Base-by-base conservation (phyloP, 2,329 filamentous ascomycete species). In the Periconia sp. region DNA sequence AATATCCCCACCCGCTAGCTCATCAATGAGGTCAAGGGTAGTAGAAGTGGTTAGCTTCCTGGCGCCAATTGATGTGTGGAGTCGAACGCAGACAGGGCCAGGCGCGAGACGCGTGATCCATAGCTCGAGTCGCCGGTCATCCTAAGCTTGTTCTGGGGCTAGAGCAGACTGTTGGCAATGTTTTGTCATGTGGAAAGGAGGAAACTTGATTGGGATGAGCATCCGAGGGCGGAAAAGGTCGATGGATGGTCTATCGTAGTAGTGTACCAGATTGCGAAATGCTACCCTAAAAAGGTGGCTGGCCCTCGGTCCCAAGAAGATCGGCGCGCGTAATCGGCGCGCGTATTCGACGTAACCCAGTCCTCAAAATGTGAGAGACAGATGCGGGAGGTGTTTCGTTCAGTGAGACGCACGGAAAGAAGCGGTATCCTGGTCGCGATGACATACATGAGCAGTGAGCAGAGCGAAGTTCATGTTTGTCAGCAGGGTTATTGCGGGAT, bases 121-220 rank as follows among this genome's bases (percentile, higher is more conserved):
- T 40, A 30, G 35, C 25, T 19, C n/a, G 5, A 33, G 28, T 33
- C 15, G 9, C 57, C 61, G 61, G 63, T 43, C 42, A 54, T 61
- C 63, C 61, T 63, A 62, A 61, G 61, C 61, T 38, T 28, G 47
- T 55, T 59, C 52, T 53, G 44, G 50, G 30, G 26, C 7, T 24
- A 23, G 22, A 24, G 15, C 10, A 22, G 29, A n/a, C 15, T 13
- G 31, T 13, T 23, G 33, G 22, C 26, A 37, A 16, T 13, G 7
- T 16, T 29, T 16, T 24, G 28, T 31, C 38, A 41, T 18, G 25
- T 15, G 16, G 16, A 7, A 29, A 26, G 12, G 26, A 22, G 25
- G 25, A 22, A 21, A 23, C 26, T 4, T 36, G 19, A 36, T 36
- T 36, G 34, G 34, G 13, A 25, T 15, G 5, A 23, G 26, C 36